Percentiles rank a stretch among this genome's conserved stretches.
phyloP scores from a whole-genome alignment of 352 stramenopile genomes.

The Albugo candida region DNA sequence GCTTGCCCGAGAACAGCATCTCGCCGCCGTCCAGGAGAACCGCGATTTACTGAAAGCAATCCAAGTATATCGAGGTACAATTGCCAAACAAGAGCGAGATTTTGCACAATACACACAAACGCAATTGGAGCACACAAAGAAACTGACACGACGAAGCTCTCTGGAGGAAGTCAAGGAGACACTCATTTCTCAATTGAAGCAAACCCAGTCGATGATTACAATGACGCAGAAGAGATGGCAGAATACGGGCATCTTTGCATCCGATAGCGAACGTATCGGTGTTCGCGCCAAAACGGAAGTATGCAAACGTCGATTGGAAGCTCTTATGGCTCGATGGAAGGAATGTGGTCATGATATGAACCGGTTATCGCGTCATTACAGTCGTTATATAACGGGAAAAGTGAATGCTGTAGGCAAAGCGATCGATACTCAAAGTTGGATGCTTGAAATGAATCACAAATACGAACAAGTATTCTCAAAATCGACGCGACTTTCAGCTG shows the following conservation, averaged over 20 bases:
- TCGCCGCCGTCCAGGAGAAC: neutral
- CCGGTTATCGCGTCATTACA: conserved; percentile 28
- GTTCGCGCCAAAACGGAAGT: conserved; percentile 32
- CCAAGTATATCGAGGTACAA: neutral
- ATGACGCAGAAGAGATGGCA: conserved; percentile 57
- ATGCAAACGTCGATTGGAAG: conserved; percentile 29
- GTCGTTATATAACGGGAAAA: conserved; percentile 14
- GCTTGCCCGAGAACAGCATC: neutral
- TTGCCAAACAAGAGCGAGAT: neutral
- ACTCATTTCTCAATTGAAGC: conserved; percentile 43
- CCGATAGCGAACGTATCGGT: conserved; percentile 5
- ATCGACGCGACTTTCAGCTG: conserved; percentile 26
- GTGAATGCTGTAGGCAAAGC: conserved; percentile 15
- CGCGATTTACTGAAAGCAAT: neutral
- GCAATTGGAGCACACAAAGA: neutral
- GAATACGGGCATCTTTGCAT: conserved; percentile 19
- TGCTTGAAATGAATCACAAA: conserved; percentile 34
- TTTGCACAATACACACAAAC: neutral
- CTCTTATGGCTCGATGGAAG: conserved; percentile 28
- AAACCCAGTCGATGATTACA: conserved; percentile 62
- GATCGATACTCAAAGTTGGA: conserved; percentile 21
- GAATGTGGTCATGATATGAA: conserved; percentile 33
- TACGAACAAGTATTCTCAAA: conserved; percentile 27
- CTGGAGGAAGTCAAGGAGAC: conserved; percentile 54
- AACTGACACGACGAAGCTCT: conserved; percentile 4